A percentile compares a stretch with the other conserved stretches of the same genome.
Evolutionary conservation across 192 early-diverging fungal genomes (phyloP).

Genomic region (Coemansia sp.): DNA sequence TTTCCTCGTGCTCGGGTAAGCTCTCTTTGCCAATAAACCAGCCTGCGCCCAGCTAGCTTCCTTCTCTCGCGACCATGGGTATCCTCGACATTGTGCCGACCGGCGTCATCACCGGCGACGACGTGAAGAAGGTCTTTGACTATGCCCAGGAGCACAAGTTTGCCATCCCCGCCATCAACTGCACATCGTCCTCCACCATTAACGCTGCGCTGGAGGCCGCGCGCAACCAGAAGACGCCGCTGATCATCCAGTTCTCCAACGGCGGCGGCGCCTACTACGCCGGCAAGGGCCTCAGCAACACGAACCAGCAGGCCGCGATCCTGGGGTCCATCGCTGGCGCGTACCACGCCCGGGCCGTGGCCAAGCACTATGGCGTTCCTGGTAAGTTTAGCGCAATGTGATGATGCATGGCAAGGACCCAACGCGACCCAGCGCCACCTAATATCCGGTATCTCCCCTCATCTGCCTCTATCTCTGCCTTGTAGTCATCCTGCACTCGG

Average conservation of each 20-base stretch:
- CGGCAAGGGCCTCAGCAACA: constrained; percentile 89
- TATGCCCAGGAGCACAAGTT: constrained; percentile 74
- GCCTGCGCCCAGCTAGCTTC: neutral
- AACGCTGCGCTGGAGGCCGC: constrained; percentile 94
- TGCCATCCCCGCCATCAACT: constrained; percentile 96
- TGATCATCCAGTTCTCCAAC: constrained; percentile 95
- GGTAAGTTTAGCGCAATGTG: constrained; percentile 43
- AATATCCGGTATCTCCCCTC: too few relatives aligned
- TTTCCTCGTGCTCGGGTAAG: neutral
- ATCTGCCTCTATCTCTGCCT: neutral
- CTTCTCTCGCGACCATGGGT: constrained; percentile 48
- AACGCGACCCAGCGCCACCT: too few relatives aligned
- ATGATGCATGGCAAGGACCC: too few relatives aligned
- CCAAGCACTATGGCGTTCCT: constrained; percentile 76
- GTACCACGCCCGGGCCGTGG: constrained; percentile 71
- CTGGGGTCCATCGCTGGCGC: constrained; percentile 89
- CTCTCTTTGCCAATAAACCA: neutral
- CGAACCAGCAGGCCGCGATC: constrained; percentile 81
- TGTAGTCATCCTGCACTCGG: constrained; percentile 74
- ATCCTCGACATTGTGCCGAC: constrained; percentile 77
- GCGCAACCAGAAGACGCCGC: constrained; percentile 82
- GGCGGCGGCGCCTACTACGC: constrained; percentile 90
- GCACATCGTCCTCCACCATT: constrained; percentile 86
- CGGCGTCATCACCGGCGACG: constrained; percentile 91
- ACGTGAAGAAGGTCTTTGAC: constrained; percentile 76